Evolutionary conservation across 768 basidiomycete species (phyloP), one percentile per base, ranked within the genome.

Genomic region (Rhizopogon vinicolor): DNA sequence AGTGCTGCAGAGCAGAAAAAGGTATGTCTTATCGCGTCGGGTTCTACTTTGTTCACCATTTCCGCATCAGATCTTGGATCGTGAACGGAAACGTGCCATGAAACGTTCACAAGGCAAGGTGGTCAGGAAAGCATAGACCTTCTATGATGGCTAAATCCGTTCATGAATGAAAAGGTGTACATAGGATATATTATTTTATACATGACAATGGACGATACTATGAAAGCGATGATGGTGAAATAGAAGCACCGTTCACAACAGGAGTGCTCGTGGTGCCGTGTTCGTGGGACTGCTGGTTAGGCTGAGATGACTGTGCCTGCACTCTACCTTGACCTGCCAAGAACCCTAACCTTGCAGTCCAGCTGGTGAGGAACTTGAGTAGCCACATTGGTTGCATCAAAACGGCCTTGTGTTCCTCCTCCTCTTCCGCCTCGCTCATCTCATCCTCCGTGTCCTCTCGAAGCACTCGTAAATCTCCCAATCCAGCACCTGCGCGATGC

Each of bases 1-100:
- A 87, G 86, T 63, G 78, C 90, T 31, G 79, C 84, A 18, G 90
- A 93, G 62, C 91, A 93, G 74, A 84, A 86, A 75, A 93, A 93
- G 83, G 89, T 85, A 51, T 46, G 65, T 58, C 10, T 25, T 33
- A 18, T 55, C 16, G 45, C 54, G 29, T 19, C 55, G 35, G 39
- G 39, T 41, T 43, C 25, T 45, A 19, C 3, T n/a, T 6, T 22
- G 13, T 33, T 48, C 44, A 40, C 37, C n/a, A 10, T 5, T 28
- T 44, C 10, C 53, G 62, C 44, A 61, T 41, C 55, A 88, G 85
- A 68, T 78, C 58, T 73, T 90, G 54, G 91, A 92, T 49, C 86
- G 86, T 60, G 89, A 91, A 63, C 86, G 85, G 57, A 91, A 89
- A 68, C 86, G 86, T 29, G 70, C 75, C 28, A 58, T 91, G 53